Evolutionary conservation across 805 yeast species (phyloP), one percentile per base, ranked within the genome.

Genomic region (Hanseniaspora hatyaiensis): DNA sequence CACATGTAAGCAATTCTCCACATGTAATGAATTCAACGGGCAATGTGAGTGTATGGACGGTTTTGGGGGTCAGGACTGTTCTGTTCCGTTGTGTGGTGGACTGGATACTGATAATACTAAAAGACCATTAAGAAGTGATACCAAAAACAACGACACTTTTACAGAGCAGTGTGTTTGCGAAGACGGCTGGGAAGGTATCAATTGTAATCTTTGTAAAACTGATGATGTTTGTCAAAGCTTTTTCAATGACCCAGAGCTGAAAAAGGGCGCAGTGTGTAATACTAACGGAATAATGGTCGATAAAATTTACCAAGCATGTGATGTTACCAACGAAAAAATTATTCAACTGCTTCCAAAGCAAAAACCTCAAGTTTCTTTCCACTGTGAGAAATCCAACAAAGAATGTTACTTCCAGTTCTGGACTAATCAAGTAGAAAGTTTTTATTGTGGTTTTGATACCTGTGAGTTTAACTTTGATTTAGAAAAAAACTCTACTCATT

Each of bases 371-470:
- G 96, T 85, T 3, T 87, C 96, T 0, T 89, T 92, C 64, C 75
- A 86, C 33, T 92, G 98, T 67, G 78, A 84, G 59, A 75, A 70
- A 55, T 72, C 81, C 1, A 66, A 75, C 0, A 72, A 65, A 15
- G 63, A 63, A 9, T 92, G 98, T 65, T 78, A 86, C 60, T 86
- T 92, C 65, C 97, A 92, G 63, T 86, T 92, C 60, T 92, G 98
- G 98, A 85, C 92, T 53, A 96, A 80, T 55, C 77, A 86, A 61
- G 67, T 72, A 38, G 98, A 92, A 62, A 80, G 94, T 51, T 92
- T 92, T 62, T 92, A 76, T 62, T 92, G 98, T 68, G 92, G 81
- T 40, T 72, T 92, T 54, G 64, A 71, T 46, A 65, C 69, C n/a
- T 92, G 98, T 68, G 70, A 71, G 12, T 83, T 80, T 57, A 70